phyloP scores from a whole-genome alignment of 2,329 filamentous ascomycete genomes.

The Colletotrichum siamense region DNA sequence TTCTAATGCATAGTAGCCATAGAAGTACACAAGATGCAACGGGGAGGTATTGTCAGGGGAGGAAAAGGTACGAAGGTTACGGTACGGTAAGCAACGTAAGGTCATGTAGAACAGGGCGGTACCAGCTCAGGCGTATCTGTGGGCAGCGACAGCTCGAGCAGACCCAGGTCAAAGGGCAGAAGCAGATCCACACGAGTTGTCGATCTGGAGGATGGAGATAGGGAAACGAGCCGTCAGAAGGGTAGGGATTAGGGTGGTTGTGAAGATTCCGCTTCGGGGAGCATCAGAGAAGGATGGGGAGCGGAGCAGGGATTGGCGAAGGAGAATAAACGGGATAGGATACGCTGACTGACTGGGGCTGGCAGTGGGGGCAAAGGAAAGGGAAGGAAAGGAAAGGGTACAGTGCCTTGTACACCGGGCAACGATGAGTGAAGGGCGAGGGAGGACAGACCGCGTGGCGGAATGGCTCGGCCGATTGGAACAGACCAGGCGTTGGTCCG shows the following conservation, averaged over 20 bases:
- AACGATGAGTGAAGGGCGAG: background rate
- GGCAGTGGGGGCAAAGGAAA: background rate
- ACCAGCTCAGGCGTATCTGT: slow-evolving; percentile 15
- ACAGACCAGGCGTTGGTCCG: slow-evolving; percentile 11
- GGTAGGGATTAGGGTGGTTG: background rate
- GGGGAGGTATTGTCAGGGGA: background rate
- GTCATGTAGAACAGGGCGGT: background rate
- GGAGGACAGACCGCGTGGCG: background rate
- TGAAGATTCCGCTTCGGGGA: background rate
- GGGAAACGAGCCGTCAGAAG: background rate
- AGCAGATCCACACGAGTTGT: background rate
- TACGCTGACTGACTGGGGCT: background rate
- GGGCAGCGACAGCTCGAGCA: slow-evolving; percentile 3
- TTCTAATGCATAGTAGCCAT: background rate
- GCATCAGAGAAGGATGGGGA: background rate
- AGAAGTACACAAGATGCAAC: background rate
- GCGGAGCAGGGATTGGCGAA: background rate
- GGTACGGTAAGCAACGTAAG: background rate
- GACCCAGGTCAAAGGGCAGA: background rate
- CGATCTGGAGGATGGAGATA: background rate
- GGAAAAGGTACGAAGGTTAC: background rate
- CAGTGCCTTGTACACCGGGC: background rate
- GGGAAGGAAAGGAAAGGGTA: background rate
- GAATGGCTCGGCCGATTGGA: slow-evolving; percentile 2
- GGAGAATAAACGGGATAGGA: background rate